A percentile compares a stretch with the other conserved stretches of the same genome.
phyloP scores from a whole-genome alignment of 495 filamentous ascomycete genomes.

The Aspergillus hancockii region DNA sequence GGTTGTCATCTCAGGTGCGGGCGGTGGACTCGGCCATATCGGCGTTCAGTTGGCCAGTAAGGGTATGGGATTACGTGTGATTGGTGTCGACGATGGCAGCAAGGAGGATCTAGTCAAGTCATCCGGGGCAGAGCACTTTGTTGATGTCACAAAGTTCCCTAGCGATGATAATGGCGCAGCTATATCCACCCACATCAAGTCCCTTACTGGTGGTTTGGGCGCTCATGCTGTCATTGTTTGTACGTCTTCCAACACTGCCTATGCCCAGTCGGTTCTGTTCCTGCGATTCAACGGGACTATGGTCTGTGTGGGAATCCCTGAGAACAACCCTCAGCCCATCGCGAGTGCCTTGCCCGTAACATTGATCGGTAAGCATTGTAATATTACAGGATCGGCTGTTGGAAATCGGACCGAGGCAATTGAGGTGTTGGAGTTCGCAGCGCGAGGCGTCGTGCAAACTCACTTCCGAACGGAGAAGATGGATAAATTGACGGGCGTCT shows the following conservation, averaged over 20 bases:
- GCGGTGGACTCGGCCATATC: slow-evolving; percentile 68
- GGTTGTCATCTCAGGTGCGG: slow-evolving; percentile 67
- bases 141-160: slow-evolving; percentile 61
- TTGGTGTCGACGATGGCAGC: slow-evolving; percentile 66
- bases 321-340: slow-evolving; percentile 59
- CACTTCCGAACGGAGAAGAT: slow-evolving; percentile 60
- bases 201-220: slow-evolving; percentile 61
- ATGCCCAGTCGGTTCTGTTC: slow-evolving; percentile 58
- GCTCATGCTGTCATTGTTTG: slow-evolving; percentile 65
- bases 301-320: slow-evolving; percentile 70
- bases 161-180: slow-evolving; percentile 46
- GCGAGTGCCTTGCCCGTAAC: slow-evolving; percentile 50
- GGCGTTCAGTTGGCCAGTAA: slow-evolving; percentile 61
- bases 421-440: slow-evolving; percentile 65
- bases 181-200: slow-evolving; percentile 57
- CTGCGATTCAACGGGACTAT: slow-evolving; percentile 64
- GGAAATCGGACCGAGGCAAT: slow-evolving; percentile 66
- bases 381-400: slow-evolving; percentile 63
- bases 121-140: slow-evolving; percentile 67
- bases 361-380: slow-evolving; percentile 54
- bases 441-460: slow-evolving; percentile 60
- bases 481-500: slow-evolving; percentile 60
- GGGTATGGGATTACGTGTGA: slow-evolving; percentile 67
- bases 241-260: slow-evolving; percentile 66
- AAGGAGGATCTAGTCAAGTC: slow-evolving; percentile 61